Evolutionary conservation across 176 grass and related monocot species (phyloP).

Genomic region (Chrysopogon serrulatus): DNA sequence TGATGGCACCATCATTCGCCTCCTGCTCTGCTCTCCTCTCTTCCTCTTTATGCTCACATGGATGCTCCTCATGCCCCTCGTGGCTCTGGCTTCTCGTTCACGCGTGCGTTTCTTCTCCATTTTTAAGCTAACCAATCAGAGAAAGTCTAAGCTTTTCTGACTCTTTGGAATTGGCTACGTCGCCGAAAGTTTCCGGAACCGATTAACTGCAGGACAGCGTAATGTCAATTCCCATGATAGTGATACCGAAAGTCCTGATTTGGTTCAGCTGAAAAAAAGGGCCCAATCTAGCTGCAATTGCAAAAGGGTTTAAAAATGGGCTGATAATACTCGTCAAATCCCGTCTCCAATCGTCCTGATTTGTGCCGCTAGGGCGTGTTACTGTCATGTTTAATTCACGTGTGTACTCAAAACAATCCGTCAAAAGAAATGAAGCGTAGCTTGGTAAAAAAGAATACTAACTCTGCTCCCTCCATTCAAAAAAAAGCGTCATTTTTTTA

Average conservation of each 20-base stretch:
- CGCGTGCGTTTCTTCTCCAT: constrained; percentile 22
- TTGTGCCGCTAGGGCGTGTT: background rate
- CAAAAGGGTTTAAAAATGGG: background rate
- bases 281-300: background rate
- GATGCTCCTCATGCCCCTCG: background rate
- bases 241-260: background rate
- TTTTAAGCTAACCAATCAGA: background rate
- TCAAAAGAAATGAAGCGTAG: background rate
- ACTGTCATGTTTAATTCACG: background rate
- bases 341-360: background rate
- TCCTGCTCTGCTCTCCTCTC: background rate
- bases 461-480: no score
- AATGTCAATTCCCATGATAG: background rate
- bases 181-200: background rate
- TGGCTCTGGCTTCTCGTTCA: constrained; percentile 19
- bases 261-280: background rate
- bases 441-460: no score
- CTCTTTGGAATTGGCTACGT: background rate
- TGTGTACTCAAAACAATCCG: background rate
- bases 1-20: constrained; percentile 32
- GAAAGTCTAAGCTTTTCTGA: background rate
- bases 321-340: background rate
- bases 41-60: background rate
- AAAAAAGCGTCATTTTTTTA: no score
- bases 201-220: background rate